A percentile compares a stretch with the other conserved stretches of the same genome.
These are phyloP conservation scores for Terana coerulea DNA, from an alignment of 768 basidiomycete species.

Conservation along the genomic window DNA sequence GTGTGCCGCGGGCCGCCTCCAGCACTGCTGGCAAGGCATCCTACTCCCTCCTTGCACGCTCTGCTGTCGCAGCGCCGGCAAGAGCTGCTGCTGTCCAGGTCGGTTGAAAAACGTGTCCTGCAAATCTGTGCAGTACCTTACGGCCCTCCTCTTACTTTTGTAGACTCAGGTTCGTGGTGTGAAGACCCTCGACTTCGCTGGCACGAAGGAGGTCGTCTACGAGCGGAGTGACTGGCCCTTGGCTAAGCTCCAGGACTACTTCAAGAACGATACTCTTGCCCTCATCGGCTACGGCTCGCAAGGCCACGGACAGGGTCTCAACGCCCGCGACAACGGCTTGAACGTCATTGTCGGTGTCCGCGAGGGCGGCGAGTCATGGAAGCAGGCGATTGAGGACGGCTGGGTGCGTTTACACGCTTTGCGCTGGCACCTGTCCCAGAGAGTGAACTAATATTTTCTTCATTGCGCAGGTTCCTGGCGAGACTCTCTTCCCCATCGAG, in stretches of 20 bases:
- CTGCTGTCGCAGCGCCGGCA: conserved; percentile 33
- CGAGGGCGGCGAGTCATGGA: conserved; percentile 96
- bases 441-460: too few species aligned
- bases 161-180: conserved; percentile 58
- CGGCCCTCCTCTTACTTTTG: neutral
- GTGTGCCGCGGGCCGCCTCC: conserved; percentile 49
- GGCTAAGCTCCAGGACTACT: conserved; percentile 97
- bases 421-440: conserved; percentile 3
- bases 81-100: conserved; percentile 35
- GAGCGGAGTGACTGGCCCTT: conserved; percentile 98
- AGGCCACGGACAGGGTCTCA: conserved; percentile 97
- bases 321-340: conserved; percentile 97
- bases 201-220: conserved; percentile 88
- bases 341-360: conserved; percentile 99
- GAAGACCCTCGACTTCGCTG: conserved; percentile 96
- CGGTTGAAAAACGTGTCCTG: conserved; percentile 14
- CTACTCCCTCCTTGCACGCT: conserved; percentile 56
- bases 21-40: conserved; percentile 42
- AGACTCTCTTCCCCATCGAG: conserved; percentile 97
- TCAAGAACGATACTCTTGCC: conserved; percentile 99
- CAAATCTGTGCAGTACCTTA: neutral
- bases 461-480: conserved; percentile 72
- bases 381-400: conserved; percentile 90
- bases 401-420: conserved; percentile 69
- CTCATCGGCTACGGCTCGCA: conserved; percentile 99